Base-by-base conservation (phyloP, 352 stramenopile genomes). In the Phytopythium boreale region DNA sequence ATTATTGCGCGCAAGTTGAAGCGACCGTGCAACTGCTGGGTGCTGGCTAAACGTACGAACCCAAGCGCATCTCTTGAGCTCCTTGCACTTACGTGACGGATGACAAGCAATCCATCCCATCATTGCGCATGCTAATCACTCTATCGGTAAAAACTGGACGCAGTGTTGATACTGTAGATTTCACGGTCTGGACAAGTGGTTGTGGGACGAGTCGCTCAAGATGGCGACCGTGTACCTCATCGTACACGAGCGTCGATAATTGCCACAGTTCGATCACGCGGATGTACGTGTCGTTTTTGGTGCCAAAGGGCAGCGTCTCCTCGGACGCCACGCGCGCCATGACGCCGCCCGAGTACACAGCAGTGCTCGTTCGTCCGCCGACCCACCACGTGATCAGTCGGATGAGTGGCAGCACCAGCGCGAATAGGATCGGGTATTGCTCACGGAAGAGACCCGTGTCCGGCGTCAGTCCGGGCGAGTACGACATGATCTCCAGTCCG, bases 401-500 rank as follows among this genome's bases (percentile, higher is more conserved):
- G 34, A 79, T 78, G 27, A 82, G 61, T 11, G 79, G 46, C 47
- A 59, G 66, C 49, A 76, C 75, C 22, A 79, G 59, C 12, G 79
- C 1, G 39, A 68, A 65, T 65, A 68, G 72, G 4, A 73, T 67
- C 12, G 76, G 24, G 4, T 56, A 50, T 44, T 63, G 71, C 52
- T 78, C 62, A 59, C 72, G 70, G 61, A 83, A 80, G 11, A 83
- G 66, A 2, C 68, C 72, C 24, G 75, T 83, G 65, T 80, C 72
- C 0, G 70, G 69, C 11, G 79, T 67, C n/a, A 83, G 78, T 10
- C 75, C 72, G 3, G 75, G 72, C 34, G 72, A 67, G 60, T 79
- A 83, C 57, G 77, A 71, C 6, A 67, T 47, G 36, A 79, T 44
- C 15, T 72, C 37, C 10, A 63, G 62, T 29, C 52, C 52, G n/a